Evolutionary conservation across 768 basidiomycete species (phyloP).

Genomic region (Panaeolus papilionaceus): DNA sequence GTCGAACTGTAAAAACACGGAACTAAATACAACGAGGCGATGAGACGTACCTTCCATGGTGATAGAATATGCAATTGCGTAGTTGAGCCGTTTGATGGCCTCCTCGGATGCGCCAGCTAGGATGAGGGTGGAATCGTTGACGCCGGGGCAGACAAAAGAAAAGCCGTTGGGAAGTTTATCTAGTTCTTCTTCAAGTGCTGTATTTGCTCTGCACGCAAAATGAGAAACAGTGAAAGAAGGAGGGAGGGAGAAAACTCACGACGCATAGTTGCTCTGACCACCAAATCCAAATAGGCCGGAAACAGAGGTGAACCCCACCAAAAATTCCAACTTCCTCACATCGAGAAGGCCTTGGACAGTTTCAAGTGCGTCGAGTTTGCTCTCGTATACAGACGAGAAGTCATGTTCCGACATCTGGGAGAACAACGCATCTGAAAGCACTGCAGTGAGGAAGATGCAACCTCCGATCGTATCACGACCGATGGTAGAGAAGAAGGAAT

Average conservation of each 20-base stretch:
- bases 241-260: slow-evolving; percentile 25
- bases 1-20: slow-evolving; percentile 13
- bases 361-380: slow-evolving; percentile 36
- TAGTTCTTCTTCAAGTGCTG: slow-evolving; percentile 34
- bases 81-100: slow-evolving; percentile 16
- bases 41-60: slow-evolving; percentile 22
- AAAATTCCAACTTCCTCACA: slow-evolving; percentile 40
- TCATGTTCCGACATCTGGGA: slow-evolving; percentile 33
- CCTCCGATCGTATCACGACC: slow-evolving; percentile 42
- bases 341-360: slow-evolving; percentile 32
- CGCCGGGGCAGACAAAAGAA: slow-evolving; percentile 37
- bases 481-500: slow-evolving; percentile 27
- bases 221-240: background rate
- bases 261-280: slow-evolving; percentile 47
- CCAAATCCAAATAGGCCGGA: slow-evolving; percentile 37
- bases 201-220: slow-evolving; percentile 34
- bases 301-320: slow-evolving; percentile 41
- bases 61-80: slow-evolving; percentile 21
- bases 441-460: slow-evolving; percentile 38
- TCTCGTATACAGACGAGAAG: slow-evolving; percentile 32
- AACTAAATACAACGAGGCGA: background rate
- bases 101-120: slow-evolving; percentile 21
- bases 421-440: slow-evolving; percentile 39
- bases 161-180: slow-evolving; percentile 34
- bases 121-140: slow-evolving; percentile 32